phyloP scores from a whole-genome alignment of 2,329 filamentous ascomycete genomes.

The Periglandula ipomoeae region DNA sequence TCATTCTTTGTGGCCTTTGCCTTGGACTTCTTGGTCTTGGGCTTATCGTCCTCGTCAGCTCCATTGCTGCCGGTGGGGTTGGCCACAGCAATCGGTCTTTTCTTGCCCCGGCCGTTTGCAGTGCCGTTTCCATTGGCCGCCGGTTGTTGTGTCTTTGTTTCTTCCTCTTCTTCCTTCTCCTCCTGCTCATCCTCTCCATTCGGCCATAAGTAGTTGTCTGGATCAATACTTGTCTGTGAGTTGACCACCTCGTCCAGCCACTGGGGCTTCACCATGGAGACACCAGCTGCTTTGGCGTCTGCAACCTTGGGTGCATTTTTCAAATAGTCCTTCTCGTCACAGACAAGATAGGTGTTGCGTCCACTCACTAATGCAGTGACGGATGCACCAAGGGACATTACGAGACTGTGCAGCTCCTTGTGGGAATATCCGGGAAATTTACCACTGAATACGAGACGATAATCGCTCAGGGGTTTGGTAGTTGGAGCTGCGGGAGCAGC shows the following conservation, averaged over 20 bases:
- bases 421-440: conserved; percentile 49
- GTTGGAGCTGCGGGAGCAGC: conserved; percentile 6
- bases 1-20: conserved; percentile 18
- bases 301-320: conserved; percentile 42
- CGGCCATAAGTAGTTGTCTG: conserved; percentile 18
- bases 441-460: conserved; percentile 49
- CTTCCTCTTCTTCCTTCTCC: conserved; percentile 6
- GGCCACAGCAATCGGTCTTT: conserved; percentile 16
- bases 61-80: conserved; percentile 14
- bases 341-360: conserved; percentile 47
- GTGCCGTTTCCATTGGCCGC: conserved; percentile 12
- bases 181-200: neutral
- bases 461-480: conserved; percentile 33
- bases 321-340: conserved; percentile 42
- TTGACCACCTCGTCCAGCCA: conserved; percentile 53
- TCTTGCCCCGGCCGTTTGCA: conserved; percentile 17
- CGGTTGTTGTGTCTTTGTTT: neutral
- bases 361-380: conserved; percentile 37
- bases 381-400: conserved; percentile 39
- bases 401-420: conserved; percentile 32
- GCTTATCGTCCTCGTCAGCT: conserved; percentile 10
- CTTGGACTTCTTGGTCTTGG: conserved; percentile 22
- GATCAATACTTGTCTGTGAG: conserved; percentile 15
- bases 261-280: conserved; percentile 47
- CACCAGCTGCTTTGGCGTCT: conserved; percentile 33